A percentile compares a stretch with the other conserved stretches of the same genome.
Evolutionary conservation across 139 green algal species (phyloP).

Genomic region (Volvox reticuliferus): DNA sequence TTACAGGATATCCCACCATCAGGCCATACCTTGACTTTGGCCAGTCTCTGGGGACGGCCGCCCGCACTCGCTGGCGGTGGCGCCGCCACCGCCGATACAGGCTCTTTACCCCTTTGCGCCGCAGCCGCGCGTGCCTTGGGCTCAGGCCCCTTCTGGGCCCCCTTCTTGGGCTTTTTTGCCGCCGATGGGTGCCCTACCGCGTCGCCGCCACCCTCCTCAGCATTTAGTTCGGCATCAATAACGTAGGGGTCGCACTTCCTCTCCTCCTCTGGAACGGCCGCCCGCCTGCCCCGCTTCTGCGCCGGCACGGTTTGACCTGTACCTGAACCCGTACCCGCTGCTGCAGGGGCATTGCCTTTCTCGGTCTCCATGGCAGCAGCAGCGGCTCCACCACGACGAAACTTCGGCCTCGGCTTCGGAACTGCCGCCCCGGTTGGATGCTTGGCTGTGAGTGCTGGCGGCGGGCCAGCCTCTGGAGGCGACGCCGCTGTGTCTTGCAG

Average conservation of each 20-base stretch:
- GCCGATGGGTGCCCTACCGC: not conserved
- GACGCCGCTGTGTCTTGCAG: constrained; percentile 40
- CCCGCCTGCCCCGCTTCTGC: not conserved
- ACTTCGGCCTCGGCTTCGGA: not conserved
- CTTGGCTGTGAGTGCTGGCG: not conserved
- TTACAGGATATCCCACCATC: not conserved
- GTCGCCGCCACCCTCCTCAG: not conserved
- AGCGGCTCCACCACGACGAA: not conserved
- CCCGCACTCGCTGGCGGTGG: not conserved
- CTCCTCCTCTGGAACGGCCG: not conserved
- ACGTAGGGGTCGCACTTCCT: not conserved
- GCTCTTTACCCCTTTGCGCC: not conserved
- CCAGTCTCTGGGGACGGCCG: not conserved
- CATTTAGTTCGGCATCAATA: not conserved
- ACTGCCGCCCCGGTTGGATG: not conserved
- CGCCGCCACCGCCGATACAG: not conserved
- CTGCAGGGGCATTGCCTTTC: not conserved
- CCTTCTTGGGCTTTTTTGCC: constrained; percentile 9
- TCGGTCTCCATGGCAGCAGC: not conserved
- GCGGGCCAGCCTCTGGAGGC: not conserved
- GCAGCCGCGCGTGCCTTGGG: no score
- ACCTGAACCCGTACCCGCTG: not conserved
- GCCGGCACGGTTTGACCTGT: not conserved
- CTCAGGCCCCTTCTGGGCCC: not conserved
- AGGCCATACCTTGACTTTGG: constrained; percentile 30